phyloP scores from a whole-genome alignment of 2,329 filamentous ascomycete species.

The Acephala macrosclerotiorum region DNA sequence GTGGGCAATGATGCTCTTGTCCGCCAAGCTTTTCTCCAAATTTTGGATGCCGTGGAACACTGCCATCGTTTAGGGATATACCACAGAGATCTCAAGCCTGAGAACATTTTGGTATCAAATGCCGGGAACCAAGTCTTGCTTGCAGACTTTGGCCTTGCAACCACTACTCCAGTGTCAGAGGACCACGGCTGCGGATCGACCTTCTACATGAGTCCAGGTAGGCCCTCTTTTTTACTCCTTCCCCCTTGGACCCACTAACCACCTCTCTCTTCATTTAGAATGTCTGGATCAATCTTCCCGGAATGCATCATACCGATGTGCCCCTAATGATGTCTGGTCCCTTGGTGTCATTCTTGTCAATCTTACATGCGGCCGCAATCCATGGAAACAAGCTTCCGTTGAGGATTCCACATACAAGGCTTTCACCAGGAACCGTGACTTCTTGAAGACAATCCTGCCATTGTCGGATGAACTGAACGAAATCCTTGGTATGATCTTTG shows the following conservation, averaged over 20 bases:
- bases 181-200: slow-evolving; percentile 98
- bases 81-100: slow-evolving; percentile 96
- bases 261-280: slow-evolving; percentile 63
- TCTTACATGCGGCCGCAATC: slow-evolving; percentile 96
- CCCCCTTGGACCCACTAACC: slow-evolving; percentile 37
- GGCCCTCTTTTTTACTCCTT: slow-evolving; percentile 46
- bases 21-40: slow-evolving; percentile 89
- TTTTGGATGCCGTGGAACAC: slow-evolving; percentile 94
- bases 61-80: slow-evolving; percentile 95
- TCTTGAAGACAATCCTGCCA: slow-evolving; percentile 91
- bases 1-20: slow-evolving; percentile 90
- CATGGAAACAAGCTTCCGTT: slow-evolving; percentile 94
- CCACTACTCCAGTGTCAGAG: slow-evolving; percentile 80
- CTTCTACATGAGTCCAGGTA: slow-evolving; percentile 99
- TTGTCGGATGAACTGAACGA: slow-evolving; percentile 88
- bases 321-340: slow-evolving; percentile 97
- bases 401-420: slow-evolving; percentile 96
- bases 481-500: slow-evolving; percentile 88
- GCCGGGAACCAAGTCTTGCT: slow-evolving; percentile 90
- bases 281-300: slow-evolving; percentile 81
- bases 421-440: slow-evolving; percentile 83
- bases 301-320: slow-evolving; percentile 85
- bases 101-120: slow-evolving; percentile 95
- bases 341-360: slow-evolving; percentile 98
- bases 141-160: slow-evolving; percentile 96